Evolutionary conservation across 805 yeast species (phyloP).

Genomic region (Ogataea neopini): DNA sequence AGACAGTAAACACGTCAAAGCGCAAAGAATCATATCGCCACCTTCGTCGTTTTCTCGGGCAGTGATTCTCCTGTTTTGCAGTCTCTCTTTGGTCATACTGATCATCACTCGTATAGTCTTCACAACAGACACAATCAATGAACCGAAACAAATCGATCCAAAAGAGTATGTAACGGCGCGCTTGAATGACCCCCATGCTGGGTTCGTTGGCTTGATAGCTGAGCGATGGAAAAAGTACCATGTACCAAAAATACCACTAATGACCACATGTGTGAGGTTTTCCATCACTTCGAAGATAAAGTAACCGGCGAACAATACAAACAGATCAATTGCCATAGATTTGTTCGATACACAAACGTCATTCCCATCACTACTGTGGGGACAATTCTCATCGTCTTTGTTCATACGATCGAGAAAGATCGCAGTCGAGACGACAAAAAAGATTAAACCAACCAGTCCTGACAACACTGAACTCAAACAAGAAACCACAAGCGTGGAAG

Average conservation of each 20-base stretch:
- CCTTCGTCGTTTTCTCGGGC: conserved; percentile 51
- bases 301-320: conserved; percentile 79
- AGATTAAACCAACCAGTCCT: conserved; percentile 63
- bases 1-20: conserved; percentile 44
- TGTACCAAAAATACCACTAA: conserved; percentile 83
- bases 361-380: conserved; percentile 30
- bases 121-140: conserved; percentile 70
- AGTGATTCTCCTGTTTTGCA: conserved; percentile 29
- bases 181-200: conserved; percentile 75
- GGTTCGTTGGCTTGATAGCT: conserved; percentile 67
- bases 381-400: conserved; percentile 55
- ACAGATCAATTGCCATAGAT: conserved; percentile 42
- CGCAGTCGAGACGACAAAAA: conserved; percentile 67
- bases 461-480: conserved; percentile 40
- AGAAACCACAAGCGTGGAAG: conserved; percentile 60
- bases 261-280: conserved; percentile 77
- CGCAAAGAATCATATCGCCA: conserved; percentile 55
- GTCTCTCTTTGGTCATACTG: conserved; percentile 45
- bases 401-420: conserved; percentile 26
- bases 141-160: conserved; percentile 87
- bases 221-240: conserved; percentile 72
- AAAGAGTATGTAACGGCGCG: conserved; percentile 83
- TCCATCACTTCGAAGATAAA: conserved; percentile 80
- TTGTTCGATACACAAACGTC: conserved; percentile 34
- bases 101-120: conserved; percentile 62